These are phyloP conservation scores for Cajanus cajan DNA, from an alignment of 306 rosid species.

Conservation along the genomic window DNA sequence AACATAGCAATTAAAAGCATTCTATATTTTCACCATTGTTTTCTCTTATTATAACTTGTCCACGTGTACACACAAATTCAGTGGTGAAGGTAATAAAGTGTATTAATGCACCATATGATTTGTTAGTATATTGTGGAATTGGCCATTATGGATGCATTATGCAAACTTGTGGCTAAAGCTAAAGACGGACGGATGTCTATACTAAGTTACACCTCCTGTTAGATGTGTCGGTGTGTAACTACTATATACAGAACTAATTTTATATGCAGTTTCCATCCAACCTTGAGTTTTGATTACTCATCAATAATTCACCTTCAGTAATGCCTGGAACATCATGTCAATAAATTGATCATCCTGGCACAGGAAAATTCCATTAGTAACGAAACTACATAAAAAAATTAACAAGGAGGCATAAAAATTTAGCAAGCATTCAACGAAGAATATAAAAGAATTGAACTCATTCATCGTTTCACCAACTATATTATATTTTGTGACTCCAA, in stretches of 20 bases:
- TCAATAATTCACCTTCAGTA: constrained; percentile 62
- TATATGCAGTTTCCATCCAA: constrained; percentile 36
- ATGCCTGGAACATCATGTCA: constrained; percentile 66
- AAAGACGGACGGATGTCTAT: not conserved
- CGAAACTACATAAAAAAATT: not conserved
- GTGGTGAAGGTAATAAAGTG: constrained; percentile 18
- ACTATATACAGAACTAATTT: constrained; percentile 47
- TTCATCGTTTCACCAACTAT: constrained; percentile 13
- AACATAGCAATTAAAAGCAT: not conserved
- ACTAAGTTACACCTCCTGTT: constrained; percentile 32
- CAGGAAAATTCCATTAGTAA: constrained; percentile 30
- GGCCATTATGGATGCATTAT: constrained; percentile 16
- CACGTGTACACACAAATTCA: constrained; percentile 23
- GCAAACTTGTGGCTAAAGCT: constrained; percentile 11
- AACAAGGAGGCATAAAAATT: not conserved
- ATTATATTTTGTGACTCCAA: not conserved
- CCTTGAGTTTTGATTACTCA: constrained; percentile 34
- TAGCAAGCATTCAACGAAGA: constrained; percentile 19
- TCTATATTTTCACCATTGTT: not conserved
- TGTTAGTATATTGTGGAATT: constrained; percentile 20
- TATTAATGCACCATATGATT: constrained; percentile 1
- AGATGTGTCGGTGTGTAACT: constrained; percentile 32
- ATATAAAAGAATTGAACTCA: not conserved
- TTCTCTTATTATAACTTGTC: constrained; percentile 5
- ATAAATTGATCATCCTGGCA: constrained; percentile 84